Percentiles rank a stretch among this genome's conserved stretches.
phyloP scores from a whole-genome alignment of 495 filamentous ascomycete species.

The Podospora appendiculata region DNA sequence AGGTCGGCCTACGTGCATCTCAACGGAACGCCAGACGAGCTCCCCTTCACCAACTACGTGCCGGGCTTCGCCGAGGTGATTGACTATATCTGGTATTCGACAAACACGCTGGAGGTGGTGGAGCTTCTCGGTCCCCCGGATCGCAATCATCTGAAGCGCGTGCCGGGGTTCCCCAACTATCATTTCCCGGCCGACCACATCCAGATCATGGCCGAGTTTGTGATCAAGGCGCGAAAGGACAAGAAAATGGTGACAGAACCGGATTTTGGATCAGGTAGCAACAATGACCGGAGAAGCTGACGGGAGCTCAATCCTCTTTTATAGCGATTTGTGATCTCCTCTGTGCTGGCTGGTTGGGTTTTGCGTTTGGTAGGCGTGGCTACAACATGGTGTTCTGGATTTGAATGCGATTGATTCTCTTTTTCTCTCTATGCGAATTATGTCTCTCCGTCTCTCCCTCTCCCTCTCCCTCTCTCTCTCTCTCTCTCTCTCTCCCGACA shows the following conservation, averaged over 20 bases:
- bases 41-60: slow-evolving; percentile 94
- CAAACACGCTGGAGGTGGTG: slow-evolving; percentile 81
- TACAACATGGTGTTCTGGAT: slow-evolving; percentile 4
- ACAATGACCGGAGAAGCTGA: slow-evolving; percentile 15
- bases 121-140: slow-evolving; percentile 87
- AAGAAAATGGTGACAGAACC: slow-evolving; percentile 48
- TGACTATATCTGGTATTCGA: slow-evolving; percentile 96
- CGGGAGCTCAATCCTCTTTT: background rate
- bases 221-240: slow-evolving; percentile 80
- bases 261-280: slow-evolving; percentile 24
- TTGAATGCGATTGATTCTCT: background rate
- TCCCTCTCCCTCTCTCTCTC: too few species aligned
- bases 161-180: slow-evolving; percentile 93
- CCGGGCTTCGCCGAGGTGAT: slow-evolving; percentile 83
- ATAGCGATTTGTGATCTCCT: background rate
- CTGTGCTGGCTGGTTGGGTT: background rate
- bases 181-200: slow-evolving; percentile 98
- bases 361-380: slow-evolving; percentile 1
- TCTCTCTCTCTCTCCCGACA: background rate
- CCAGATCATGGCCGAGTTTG: slow-evolving; percentile 84
- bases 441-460: too few species aligned
- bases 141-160: slow-evolving; percentile 76
- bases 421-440: background rate
- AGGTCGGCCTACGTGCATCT: slow-evolving; percentile 76
- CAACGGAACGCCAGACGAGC: slow-evolving; percentile 57